A percentile compares a stretch with the other conserved stretches of the same genome.
phyloP scores from a whole-genome alignment of 176 grass and related monocot genomes.

The Calamus simplicifolius region DNA sequence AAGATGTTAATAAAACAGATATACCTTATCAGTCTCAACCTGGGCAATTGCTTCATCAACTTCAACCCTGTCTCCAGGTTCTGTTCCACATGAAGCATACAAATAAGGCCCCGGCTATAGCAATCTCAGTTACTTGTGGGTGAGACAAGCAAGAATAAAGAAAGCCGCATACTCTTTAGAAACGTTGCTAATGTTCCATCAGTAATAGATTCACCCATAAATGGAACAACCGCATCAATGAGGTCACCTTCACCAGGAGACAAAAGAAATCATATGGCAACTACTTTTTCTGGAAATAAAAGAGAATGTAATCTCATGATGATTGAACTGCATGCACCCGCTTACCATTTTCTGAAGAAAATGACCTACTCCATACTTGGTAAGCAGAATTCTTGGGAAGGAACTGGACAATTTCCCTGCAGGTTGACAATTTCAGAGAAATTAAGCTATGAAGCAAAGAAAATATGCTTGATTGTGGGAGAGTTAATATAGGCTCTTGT shows the following conservation, averaged over 20 bases:
- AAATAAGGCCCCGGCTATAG: neutral
- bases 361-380: slow-evolving; percentile 69
- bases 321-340: slow-evolving; percentile 1
- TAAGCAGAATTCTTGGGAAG: slow-evolving; percentile 56
- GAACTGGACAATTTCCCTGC: slow-evolving; percentile 27
- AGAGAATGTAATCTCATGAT: neutral
- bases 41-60: slow-evolving; percentile 87
- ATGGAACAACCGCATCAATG: slow-evolving; percentile 85
- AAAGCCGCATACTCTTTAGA: slow-evolving; percentile 60
- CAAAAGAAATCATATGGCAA: slow-evolving; percentile 12
- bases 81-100: slow-evolving; percentile 18
- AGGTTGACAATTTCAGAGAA: neutral
- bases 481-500: too few species aligned
- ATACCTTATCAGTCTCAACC: slow-evolving; percentile 96
- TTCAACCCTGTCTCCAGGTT: slow-evolving; percentile 78
- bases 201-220: slow-evolving; percentile 99
- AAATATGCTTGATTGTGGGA: neutral
- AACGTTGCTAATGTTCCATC: slow-evolving; percentile 94
- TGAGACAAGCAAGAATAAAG: neutral
- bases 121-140: neutral
- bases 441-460: neutral
- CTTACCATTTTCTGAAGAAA: slow-evolving; percentile 85
- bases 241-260: slow-evolving; percentile 44
- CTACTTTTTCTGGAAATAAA: too few species aligned
- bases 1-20: neutral